Base-by-base conservation (phyloP, 2,329 filamentous ascomycete genomes). In the Aspergillus sp. region DNA sequence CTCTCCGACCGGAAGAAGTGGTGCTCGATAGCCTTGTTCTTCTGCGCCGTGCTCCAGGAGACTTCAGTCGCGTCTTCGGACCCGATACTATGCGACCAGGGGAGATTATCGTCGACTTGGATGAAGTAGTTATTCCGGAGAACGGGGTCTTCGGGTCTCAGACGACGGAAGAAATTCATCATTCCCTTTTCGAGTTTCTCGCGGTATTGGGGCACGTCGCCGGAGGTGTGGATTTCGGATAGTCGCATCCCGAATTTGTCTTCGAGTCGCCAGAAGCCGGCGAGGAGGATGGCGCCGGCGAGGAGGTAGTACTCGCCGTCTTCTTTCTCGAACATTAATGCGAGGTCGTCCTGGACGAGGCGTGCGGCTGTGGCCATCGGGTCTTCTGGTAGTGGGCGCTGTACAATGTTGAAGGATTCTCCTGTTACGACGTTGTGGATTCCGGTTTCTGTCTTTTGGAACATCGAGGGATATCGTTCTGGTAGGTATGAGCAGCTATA, bases 61-160 rank as follows among this genome's bases (percentile, higher is more conserved):
- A 83, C 78, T 0, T 72, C 72, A 0, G 71, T 67, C 1, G 68
- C 66, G 60, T 94, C 86, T 64, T 94, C 89, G 11, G 68, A 55
- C 0, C 88, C 88, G 52, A 94, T 90, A 55, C 81, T 87, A 57
- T 74, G 69, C 46, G 83, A 87, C 88, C 88, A 94, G 0, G 85
- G 73, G 1, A 95, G 71, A 5, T 76, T 67, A 44, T 90, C 86
- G 58, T 94, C 88, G 1, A 93, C 87, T 67, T 94, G 88, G 50
- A 94, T 78, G 70, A 94, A 94, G 67, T 93, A 94, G 61, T 93
- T 91, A 61, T 90, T 88, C 46, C 88, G 74, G 13, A 81, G 54
- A 26, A 86, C 78, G 0, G 82, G 76, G 36, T 81, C 79, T 34
- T 88, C 82, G 1, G 85, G 84, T 57, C 78, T 75, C 0, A 93